phyloP scores from a whole-genome alignment of 179 eudicot species.

The Sideroxylon spinosum region DNA sequence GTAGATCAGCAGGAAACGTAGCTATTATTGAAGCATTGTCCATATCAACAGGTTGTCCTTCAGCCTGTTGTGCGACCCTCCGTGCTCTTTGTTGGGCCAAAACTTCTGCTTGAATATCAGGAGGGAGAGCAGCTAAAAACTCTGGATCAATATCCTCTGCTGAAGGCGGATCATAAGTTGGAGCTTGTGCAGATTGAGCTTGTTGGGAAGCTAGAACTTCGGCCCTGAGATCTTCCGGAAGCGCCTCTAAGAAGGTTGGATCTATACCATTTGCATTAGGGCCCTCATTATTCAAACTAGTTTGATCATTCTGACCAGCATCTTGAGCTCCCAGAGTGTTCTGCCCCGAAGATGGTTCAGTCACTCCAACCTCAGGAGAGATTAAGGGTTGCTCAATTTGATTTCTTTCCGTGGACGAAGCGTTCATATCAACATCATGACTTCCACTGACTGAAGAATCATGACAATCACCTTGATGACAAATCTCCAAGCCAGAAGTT shows the following conservation, averaged over 20 bases:
- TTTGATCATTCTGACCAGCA: constrained; percentile 52
- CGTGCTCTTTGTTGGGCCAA: constrained; percentile 92
- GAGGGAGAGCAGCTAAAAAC: constrained; percentile 97
- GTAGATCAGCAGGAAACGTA: constrained; percentile 95
- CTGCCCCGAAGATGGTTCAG: constrained; percentile 44
- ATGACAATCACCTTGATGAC: constrained; percentile 35
- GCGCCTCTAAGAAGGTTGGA: constrained; percentile 98
- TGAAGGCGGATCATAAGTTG: constrained; percentile 74
- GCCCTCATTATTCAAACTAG: constrained; percentile 43
- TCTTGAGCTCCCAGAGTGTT: constrained; percentile 35
- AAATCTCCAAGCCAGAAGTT: constrained; percentile 36
- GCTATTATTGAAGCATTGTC: constrained; percentile 99
- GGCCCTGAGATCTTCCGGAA: constrained; percentile 93
- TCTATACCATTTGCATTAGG: constrained; percentile 73
- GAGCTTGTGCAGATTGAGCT: constrained; percentile 74
- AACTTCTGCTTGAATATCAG: constrained; percentile 96
- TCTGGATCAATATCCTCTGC: constrained; percentile 97
- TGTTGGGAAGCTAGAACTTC: constrained; percentile 98
- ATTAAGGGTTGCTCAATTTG: constrained; percentile 34
- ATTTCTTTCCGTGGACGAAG: constrained; percentile 35
- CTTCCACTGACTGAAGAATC: constrained; percentile 36
- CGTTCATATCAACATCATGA: constrained; percentile 60
- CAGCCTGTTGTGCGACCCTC: constrained; percentile 87
- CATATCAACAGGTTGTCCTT: constrained; percentile 98
- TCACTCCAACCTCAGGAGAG: constrained; percentile 29